Percentiles rank a stretch among this genome's conserved stretches.
phyloP scores from a whole-genome alignment of 2,329 filamentous ascomycete genomes.

The Sphaerulina populicola region DNA sequence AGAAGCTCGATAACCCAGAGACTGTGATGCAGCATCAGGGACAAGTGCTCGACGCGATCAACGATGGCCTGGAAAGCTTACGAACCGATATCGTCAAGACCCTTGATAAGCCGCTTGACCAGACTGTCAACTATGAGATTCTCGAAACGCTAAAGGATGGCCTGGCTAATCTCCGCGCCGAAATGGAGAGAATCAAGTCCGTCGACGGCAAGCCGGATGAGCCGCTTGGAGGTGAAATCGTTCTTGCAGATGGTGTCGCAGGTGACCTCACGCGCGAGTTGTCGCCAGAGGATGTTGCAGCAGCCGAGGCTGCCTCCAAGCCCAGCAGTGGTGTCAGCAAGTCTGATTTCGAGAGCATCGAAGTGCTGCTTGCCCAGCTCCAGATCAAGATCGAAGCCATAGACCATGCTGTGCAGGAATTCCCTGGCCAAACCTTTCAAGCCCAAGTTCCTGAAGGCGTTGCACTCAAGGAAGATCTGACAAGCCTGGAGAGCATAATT shows the following conservation, averaged over 20 bases:
- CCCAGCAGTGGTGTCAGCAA: constrained; percentile 31
- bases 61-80: constrained; percentile 65
- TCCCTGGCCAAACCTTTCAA: constrained; percentile 37
- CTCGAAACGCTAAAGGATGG: constrained; percentile 80
- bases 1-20: constrained; percentile 48
- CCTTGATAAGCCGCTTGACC: constrained; percentile 68
- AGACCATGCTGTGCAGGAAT: constrained; percentile 46
- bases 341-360: constrained; percentile 76
- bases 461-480: constrained; percentile 48
- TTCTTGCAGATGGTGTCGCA: constrained; percentile 44
- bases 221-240: constrained; percentile 47
- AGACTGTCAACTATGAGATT: constrained; percentile 82
- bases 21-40: constrained; percentile 44
- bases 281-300: constrained; percentile 35
- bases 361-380: constrained; percentile 72
- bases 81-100: constrained; percentile 67
- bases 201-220: constrained; percentile 36
- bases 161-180: constrained; percentile 62
- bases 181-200: constrained; percentile 71
- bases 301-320: constrained; percentile 15
- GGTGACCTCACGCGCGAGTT: constrained; percentile 28
- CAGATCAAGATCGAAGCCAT: constrained; percentile 76
- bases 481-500: constrained; percentile 39
- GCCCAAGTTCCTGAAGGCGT: constrained; percentile 30
- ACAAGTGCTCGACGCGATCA: constrained; percentile 54